These are phyloP conservation scores for Saccharomyces hybrid DNA, from an alignment of 1,139 yeast species.

Conservation along the genomic window DNA sequence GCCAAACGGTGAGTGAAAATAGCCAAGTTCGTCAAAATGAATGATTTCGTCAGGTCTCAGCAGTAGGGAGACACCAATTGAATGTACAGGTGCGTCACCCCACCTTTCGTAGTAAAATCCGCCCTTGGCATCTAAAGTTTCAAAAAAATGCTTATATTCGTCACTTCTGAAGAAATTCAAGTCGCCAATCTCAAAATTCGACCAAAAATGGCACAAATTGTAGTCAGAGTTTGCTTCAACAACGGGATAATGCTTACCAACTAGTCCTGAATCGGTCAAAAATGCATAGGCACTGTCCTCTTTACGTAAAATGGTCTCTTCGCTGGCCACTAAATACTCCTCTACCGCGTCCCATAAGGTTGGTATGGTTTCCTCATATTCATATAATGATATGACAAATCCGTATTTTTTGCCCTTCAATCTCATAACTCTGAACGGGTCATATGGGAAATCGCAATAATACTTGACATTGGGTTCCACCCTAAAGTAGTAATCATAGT, in stretches of 20 bases:
- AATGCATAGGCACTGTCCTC: conserved; percentile 64
- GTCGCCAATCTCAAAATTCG: conserved; percentile 84
- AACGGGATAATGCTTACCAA: conserved; percentile 22
- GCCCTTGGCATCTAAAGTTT: conserved; percentile 61
- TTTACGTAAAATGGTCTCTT: conserved; percentile 47
- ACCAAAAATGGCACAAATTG: conserved; percentile 93
- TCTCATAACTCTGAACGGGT: conserved; percentile 83
- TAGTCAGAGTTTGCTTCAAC: conserved; percentile 46
- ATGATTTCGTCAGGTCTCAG: conserved; percentile 45
- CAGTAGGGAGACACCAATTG: conserved; percentile 63
- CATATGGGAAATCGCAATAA: conserved; percentile 68
- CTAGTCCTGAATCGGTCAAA: conserved; percentile 51
- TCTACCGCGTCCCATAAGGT: conserved; percentile 75
- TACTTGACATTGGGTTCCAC: conserved; percentile 89
- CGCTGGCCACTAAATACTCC: conserved; percentile 52
- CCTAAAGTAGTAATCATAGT: conserved; percentile 83
- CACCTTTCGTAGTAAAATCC: conserved; percentile 91
- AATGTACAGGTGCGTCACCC: conserved; percentile 98
- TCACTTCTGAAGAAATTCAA: conserved; percentile 72
- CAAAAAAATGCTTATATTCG: conserved; percentile 60
- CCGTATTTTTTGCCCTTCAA: conserved; percentile 72
- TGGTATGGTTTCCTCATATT: conserved; percentile 77
- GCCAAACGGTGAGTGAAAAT: conserved; percentile 69
- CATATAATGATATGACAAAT: conserved; percentile 70
- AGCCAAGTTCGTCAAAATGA: conserved; percentile 86